Base-by-base conservation (phyloP, 345 rosid genomes). In the Schrenkiella parvula region DNA sequence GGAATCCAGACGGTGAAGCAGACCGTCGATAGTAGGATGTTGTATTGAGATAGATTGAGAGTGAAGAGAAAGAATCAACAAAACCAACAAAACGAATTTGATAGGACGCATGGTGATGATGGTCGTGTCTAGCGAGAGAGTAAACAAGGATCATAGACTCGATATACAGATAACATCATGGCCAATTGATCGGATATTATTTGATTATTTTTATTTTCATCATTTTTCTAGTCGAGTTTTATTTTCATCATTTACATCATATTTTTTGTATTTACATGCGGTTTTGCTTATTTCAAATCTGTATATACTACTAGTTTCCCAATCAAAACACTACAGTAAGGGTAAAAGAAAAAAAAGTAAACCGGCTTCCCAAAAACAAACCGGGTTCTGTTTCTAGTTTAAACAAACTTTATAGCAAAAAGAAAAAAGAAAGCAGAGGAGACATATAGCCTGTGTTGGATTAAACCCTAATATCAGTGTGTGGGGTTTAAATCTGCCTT, bases 1-100 rank as follows among this genome's bases (percentile, higher is more conserved):
- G 42, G 97, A 86, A 72, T 93, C 91, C 78, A 91, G 72, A 66
- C 90, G 86, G 42, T 63, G 38, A 48, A 89, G 81, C 37, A 88
- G 51, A 68, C 54, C 21, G 1, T 82, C 67, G 3, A 91, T 79
- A 32, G 82, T n/a, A 25, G 66, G 59, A 22, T 76, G 22, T 15
- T 62, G 66, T 29, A 37, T 29, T 4, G 75, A 69, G 9, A 54
- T 17, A 35, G 66, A 35, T 3, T 46, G 70, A 54, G 66, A 44
- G 13, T 28, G 60, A 19, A 63, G 42, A 43, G 70, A 62, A 17
- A 69, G 9, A 46, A 76, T 11, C 37, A 76, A 52, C 66, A 70
- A 39, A 46, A 53, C 17, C 23, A 76, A 55, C 35, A 69, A 70
- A 44, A 25, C 43, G 26, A 46, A 63, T 53, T 69, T 34, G 54